These are phyloP conservation scores for Leccinum pellstonianum DNA, from an alignment of 768 basidiomycete species.

Conservation along the genomic window DNA sequence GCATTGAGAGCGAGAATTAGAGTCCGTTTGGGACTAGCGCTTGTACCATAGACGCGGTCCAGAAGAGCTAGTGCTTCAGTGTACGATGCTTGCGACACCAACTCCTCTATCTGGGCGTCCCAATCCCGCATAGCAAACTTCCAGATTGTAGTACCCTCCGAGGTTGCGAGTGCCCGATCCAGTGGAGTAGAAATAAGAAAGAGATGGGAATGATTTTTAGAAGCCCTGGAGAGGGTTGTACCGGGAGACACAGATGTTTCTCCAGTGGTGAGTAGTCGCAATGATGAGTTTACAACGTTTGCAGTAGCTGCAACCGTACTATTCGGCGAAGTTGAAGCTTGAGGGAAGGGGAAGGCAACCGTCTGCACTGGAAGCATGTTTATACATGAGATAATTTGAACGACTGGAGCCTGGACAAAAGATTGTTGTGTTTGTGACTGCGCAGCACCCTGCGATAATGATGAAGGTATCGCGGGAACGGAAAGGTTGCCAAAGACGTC, in stretches of 20 bases:
- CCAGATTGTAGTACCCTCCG: conserved; percentile 82
- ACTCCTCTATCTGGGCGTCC: conserved; percentile 82
- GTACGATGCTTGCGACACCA: conserved; percentile 67
- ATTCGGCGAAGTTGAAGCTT: conserved; percentile 21
- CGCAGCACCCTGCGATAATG: conserved; percentile 18
- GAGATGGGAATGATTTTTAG: conserved; percentile 37
- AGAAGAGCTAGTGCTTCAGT: conserved; percentile 78
- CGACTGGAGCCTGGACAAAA: conserved; percentile 53
- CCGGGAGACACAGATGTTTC: conserved; percentile 46
- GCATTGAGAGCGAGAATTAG: conserved; percentile 74
- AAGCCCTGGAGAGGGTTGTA: conserved; percentile 26
- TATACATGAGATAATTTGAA: conserved; percentile 72
- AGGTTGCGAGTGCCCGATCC: conserved; percentile 61
- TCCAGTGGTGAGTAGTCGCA: conserved; percentile 53
- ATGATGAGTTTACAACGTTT: conserved; percentile 39
- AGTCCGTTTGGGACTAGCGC: conserved; percentile 38
- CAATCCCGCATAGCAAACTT: conserved; percentile 67
- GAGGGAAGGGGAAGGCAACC: conserved; percentile 61
- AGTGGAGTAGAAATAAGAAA: conserved; percentile 72
- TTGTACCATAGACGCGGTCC: conserved; percentile 38
- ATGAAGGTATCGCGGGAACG: conserved; percentile 12
- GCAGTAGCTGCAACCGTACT: neutral
- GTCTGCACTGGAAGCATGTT: conserved; percentile 62
- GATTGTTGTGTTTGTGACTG: conserved; percentile 30
- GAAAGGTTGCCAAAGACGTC: conserved; percentile 18